Evolutionary conservation across 2,329 filamentous ascomycete genomes (phyloP).

Genomic region (Pseudocercospora ulei): DNA sequence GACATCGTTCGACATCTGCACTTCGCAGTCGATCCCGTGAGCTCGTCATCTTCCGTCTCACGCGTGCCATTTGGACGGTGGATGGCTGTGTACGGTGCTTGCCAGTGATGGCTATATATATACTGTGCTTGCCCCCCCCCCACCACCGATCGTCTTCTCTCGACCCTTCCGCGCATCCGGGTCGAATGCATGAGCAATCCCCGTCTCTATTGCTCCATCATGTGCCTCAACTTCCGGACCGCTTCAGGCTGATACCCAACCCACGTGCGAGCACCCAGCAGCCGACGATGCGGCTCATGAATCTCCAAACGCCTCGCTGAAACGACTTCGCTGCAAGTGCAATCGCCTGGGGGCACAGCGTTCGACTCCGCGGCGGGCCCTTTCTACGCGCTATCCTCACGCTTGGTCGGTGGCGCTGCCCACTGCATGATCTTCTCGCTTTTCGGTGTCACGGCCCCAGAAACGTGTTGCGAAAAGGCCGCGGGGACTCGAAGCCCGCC

Average conservation of each 20-base stretch:
- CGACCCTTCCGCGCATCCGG: too few species aligned
- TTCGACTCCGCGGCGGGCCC: constrained; percentile 2
- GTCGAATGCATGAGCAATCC: neutral
- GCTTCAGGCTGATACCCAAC: constrained; percentile 3
- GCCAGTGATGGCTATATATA: too few species aligned
- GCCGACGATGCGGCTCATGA: constrained; percentile 4
- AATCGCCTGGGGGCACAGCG: neutral
- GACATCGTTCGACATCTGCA: too few species aligned
- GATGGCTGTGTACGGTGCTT: too few species aligned
- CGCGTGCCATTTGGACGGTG: too few species aligned
- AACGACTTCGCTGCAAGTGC: constrained; percentile 3
- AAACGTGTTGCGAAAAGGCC: neutral
- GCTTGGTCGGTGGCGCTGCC: constrained; percentile 12
- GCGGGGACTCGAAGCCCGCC: constrained; percentile 6
- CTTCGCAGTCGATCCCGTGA: too few species aligned
- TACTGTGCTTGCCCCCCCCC: too few species aligned
- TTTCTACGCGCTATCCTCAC: neutral
- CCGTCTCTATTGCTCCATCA: neutral
- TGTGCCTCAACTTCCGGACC: neutral
- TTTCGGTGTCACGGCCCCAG: constrained; percentile 20
- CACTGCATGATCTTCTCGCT: constrained; percentile 24
- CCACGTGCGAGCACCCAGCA: neutral
- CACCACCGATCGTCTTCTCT: too few species aligned
- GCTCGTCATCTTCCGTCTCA: too few species aligned
- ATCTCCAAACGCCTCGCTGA: constrained; percentile 16